A percentile compares a stretch with the other conserved stretches of the same genome.
Evolutionary conservation across 129 eudicot genomes (phyloP).

Genomic region (Artemisia argyi): DNA sequence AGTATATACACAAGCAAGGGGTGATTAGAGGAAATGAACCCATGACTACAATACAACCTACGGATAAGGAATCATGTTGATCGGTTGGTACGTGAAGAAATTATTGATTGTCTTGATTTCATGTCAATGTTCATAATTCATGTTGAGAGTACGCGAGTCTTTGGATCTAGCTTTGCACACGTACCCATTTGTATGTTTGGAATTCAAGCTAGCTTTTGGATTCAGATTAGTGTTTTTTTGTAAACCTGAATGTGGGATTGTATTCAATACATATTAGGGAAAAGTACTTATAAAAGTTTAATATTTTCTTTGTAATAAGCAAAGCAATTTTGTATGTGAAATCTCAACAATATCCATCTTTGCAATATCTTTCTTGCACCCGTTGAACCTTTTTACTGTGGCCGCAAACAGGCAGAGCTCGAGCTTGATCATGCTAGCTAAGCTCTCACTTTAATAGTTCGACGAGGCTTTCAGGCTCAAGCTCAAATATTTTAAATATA

Average conservation of each 20-base stretch:
- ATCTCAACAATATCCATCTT: background rate
- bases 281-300: background rate
- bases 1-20: slow-evolving; percentile 58
- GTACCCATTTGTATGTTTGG: background rate
- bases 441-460: too few species aligned
- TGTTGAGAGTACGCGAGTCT: background rate
- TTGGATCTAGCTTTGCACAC: background rate
- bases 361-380: slow-evolving; percentile 8
- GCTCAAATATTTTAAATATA: too few species aligned
- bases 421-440: too few species aligned
- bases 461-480: too few species aligned
- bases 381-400: background rate
- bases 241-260: slow-evolving; percentile 1
- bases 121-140: too few species aligned
- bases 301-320: slow-evolving; percentile 11
- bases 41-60: slow-evolving; percentile 39
- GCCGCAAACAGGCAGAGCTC: too few species aligned
- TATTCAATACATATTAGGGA: background rate
- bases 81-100: background rate
- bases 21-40: slow-evolving; percentile 43
- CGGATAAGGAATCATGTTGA: slow-evolving; percentile 38
- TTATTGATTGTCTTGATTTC: background rate
- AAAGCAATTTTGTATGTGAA: background rate
- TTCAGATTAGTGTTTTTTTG: background rate
- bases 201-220: background rate